Evolutionary conservation across 2,329 filamentous ascomycete genomes (phyloP), one percentile per base, ranked within the genome.

Genomic region (Ascochyta koolunga): DNA sequence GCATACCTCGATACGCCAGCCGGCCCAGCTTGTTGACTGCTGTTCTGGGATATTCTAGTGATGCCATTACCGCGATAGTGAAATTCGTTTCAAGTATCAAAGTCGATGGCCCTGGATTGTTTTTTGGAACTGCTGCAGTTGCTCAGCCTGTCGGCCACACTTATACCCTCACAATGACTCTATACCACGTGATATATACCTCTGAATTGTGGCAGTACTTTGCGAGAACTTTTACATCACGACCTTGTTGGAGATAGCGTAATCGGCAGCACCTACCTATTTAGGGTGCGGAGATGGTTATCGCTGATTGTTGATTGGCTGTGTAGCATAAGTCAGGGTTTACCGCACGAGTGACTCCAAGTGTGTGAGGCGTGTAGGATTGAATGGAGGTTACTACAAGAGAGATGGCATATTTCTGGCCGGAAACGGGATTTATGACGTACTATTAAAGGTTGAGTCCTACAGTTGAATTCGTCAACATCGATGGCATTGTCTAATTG

Each of bases 11-110:
- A 24, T 71, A 71, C 6, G 63, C 54, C 11, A 70, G 46, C 15
- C 70, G 57, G 0, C 67, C 65, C 8, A 73, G 50, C 47, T 69
- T 70, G 46, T 70, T 72, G 2, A 63, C 55, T 16, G 60, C n/a
- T 18, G 63, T 70, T 35, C 66, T 66, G 21, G 64, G 59, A 32
- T 72, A 73, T 10, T 56, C 54, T 33, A 49, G 44, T 31, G 58
- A 47, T 16, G 62, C 50, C 63, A 62, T 62, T 37, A 37, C 32
- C 35, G 21, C 9, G 2, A 13, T 25, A 10, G n/a, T 33, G 15
- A 2, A 13, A 4, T 15, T 5, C 2, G 27, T 29, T 13, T 29
- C 24, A 27, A 13, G 31, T 11, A 8, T 42, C 16, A n/a, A 31
- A 18, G 6, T 22, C 11, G 16, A 24, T 8, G 10, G 2, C 11